These are phyloP conservation scores for Metarhizium robertsii DNA, from an alignment of 2,329 filamentous ascomycete genomes.

Conservation along the genomic window DNA sequence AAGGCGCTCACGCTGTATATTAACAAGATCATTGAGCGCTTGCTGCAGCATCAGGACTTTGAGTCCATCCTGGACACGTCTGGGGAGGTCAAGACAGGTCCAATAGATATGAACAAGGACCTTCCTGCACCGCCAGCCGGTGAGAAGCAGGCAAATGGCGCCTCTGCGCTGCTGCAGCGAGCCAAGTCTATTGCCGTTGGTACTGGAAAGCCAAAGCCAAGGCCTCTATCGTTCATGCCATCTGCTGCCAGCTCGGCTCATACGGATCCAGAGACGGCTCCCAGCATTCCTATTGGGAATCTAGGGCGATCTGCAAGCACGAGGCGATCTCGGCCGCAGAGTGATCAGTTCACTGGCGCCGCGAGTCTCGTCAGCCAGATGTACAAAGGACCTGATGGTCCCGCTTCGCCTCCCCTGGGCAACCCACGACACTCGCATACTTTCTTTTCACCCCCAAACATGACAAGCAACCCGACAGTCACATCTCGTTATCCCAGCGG, in stretches of 20 bases:
- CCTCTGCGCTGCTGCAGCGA: slow-evolving; percentile 45
- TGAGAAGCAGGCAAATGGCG: slow-evolving; percentile 25
- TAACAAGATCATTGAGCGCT: slow-evolving; percentile 95
- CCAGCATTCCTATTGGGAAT: slow-evolving; percentile 62
- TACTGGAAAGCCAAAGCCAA: slow-evolving; percentile 35
- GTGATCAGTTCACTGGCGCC: slow-evolving; percentile 53
- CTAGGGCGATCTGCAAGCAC: slow-evolving; percentile 44
- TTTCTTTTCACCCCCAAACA: slow-evolving; percentile 47
- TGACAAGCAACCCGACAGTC: slow-evolving; percentile 41
- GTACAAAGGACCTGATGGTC: slow-evolving; percentile 66
- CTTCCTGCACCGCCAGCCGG: slow-evolving; percentile 57
- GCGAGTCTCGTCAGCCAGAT: slow-evolving; percentile 79
- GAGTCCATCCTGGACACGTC: slow-evolving; percentile 86
- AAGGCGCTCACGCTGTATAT: slow-evolving; percentile 96
- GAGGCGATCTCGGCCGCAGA: slow-evolving; percentile 48
- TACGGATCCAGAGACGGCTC: slow-evolving; percentile 63
- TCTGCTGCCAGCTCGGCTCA: slow-evolving; percentile 31
- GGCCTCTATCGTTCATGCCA: slow-evolving; percentile 51
- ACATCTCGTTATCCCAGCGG: slow-evolving; percentile 42
- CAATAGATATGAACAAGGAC: slow-evolving; percentile 65
- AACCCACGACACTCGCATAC: slow-evolving; percentile 52
- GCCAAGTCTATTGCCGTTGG: slow-evolving; percentile 51
- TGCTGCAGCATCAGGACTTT: slow-evolving; percentile 90
- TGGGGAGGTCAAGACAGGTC: slow-evolving; percentile 36
- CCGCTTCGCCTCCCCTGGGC: slow-evolving; percentile 49